phyloP scores from a whole-genome alignment of 306 rosid genomes.

The Sophora flavescens region DNA sequence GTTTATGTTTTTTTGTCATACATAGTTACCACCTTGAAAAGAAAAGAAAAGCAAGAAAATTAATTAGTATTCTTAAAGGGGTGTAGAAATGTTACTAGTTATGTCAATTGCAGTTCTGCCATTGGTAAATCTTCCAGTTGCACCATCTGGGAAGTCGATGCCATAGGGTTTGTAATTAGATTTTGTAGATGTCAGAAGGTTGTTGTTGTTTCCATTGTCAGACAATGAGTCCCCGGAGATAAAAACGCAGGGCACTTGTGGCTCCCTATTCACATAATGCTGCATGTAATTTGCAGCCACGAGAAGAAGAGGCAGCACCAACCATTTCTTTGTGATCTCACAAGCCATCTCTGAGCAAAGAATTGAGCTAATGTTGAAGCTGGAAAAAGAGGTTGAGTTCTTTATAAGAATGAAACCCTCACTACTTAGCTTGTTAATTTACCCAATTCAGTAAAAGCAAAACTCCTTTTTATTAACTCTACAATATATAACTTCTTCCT shows the following conservation, averaged over 20 bases:
- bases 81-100: slow-evolving; percentile 36
- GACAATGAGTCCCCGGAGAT: slow-evolving; percentile 75
- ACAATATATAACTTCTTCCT: too few species aligned
- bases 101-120: slow-evolving; percentile 55
- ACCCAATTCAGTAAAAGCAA: too few species aligned
- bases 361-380: background rate
- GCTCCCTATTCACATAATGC: too few species aligned
- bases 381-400: background rate
- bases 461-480: too few species aligned
- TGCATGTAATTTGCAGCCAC: background rate
- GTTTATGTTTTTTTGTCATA: too few species aligned
- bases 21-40: too few species aligned
- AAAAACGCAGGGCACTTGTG: slow-evolving; percentile 64
- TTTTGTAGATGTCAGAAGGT: slow-evolving; percentile 43
- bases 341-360: background rate
- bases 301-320: slow-evolving; percentile 27
- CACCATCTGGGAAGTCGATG: slow-evolving; percentile 54
- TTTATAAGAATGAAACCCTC: too few species aligned
- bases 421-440: too few species aligned
- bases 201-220: slow-evolving; percentile 74
- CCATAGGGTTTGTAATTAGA: slow-evolving; percentile 67
- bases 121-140: slow-evolving; percentile 77
- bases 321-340: slow-evolving; percentile 4
- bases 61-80: too few species aligned
- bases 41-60: too few species aligned